Evolutionary conservation across 2,329 filamentous ascomycete species (phyloP).

Genomic region (Dactylellina drechsleri): DNA sequence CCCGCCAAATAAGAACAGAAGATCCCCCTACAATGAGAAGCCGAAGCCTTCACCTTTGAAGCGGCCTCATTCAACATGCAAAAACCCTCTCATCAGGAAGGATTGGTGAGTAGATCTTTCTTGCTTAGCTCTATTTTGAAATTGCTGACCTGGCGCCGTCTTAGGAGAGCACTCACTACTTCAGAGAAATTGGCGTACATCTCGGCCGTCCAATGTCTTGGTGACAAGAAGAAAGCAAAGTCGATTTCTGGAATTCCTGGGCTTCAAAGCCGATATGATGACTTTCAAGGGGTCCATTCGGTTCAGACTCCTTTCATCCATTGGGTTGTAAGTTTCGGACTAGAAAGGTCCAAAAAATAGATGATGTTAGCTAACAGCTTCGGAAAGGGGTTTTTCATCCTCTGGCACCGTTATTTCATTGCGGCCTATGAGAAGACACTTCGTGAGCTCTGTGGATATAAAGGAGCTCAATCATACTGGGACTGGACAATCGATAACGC

Average conservation of each 20-base stretch:
- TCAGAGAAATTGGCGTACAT: conserved; percentile 60
- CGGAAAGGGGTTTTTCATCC: conserved; percentile 61
- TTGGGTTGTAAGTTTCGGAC: conserved; percentile 57
- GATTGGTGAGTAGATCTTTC: conserved; percentile 31
- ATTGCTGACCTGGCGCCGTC: background rate
- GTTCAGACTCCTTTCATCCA: conserved; percentile 61
- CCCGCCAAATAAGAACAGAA: too few species aligned
- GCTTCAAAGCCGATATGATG: conserved; percentile 61
- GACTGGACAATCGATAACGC: conserved; percentile 61
- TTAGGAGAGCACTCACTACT: conserved; percentile 54
- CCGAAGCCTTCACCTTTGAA: conserved; percentile 15
- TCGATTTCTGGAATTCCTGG: conserved; percentile 60
- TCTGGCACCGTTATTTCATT: conserved; percentile 64
- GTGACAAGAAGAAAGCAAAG: conserved; percentile 59
- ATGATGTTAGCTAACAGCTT: background rate
- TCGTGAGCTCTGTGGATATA: conserved; percentile 64
- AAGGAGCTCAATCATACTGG: conserved; percentile 62
- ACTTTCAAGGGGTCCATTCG: conserved; percentile 63
- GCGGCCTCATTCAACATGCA: conserved; percentile 13
- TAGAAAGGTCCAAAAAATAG: background rate
- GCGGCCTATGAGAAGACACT: conserved; percentile 64
- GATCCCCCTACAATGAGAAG: background rate
- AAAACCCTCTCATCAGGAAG: conserved; percentile 35
- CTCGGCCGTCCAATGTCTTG: conserved; percentile 62
- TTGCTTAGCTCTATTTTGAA: background rate